Percentiles rank a stretch among this genome's conserved stretches.
These are phyloP conservation scores for Suhomyces kunorum DNA, from an alignment of 1,139 yeast genomes.

Conservation along the genomic window DNA sequence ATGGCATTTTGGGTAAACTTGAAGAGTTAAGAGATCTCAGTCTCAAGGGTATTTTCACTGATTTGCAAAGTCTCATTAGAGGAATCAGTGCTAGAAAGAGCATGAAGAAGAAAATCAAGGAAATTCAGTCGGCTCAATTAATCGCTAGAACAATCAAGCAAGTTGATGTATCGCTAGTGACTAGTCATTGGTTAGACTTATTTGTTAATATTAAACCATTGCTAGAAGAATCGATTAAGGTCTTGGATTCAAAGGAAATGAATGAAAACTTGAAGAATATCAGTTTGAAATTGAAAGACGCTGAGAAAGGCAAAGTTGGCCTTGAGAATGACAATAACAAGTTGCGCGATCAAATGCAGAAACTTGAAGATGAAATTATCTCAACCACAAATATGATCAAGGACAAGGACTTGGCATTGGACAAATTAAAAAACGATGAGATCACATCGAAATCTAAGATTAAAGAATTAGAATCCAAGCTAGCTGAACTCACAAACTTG, in stretches of 20 bases:
- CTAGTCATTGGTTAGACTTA: conserved; percentile 81
- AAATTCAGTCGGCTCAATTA: conserved; percentile 70
- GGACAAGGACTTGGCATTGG: conserved; percentile 30
- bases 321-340: conserved; percentile 24
- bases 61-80: conserved; percentile 66
- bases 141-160: conserved; percentile 62
- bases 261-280: conserved; percentile 49
- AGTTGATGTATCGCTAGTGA: conserved; percentile 49
- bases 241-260: conserved; percentile 54
- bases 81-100: conserved; percentile 62
- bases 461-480: conserved; percentile 17
- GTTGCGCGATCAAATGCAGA: conserved; percentile 46
- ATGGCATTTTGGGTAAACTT: conserved; percentile 87
- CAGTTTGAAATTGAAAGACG: conserved; percentile 40
- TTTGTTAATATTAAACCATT: conserved; percentile 76
- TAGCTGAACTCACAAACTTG: conserved; percentile 18
- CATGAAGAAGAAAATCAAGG: conserved; percentile 53
- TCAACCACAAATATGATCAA: conserved; percentile 28
- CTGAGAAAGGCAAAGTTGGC: conserved; percentile 25
- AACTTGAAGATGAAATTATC: conserved; percentile 46
- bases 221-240: conserved; percentile 63
- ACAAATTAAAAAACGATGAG: conserved; percentile 29
- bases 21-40: conserved; percentile 76
- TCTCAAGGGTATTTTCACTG: conserved; percentile 56
- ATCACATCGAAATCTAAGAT: conserved; percentile 15